These are phyloP conservation scores for Camelina laxa DNA, from an alignment of 345 rosid species.

Conservation along the genomic window DNA sequence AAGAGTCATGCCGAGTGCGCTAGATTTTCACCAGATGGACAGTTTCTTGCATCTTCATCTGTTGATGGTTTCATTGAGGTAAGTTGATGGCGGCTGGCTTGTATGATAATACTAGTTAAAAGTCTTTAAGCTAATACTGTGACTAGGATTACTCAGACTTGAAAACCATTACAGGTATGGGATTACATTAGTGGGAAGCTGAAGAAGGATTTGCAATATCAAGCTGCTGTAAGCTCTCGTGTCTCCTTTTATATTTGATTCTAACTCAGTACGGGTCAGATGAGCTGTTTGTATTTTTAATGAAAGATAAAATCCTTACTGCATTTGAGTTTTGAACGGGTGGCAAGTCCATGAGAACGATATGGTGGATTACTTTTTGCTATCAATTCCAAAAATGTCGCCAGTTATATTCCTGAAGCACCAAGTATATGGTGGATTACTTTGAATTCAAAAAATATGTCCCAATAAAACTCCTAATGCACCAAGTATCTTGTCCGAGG, in stretches of 20 bases:
- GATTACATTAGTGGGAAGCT: slow-evolving; percentile 97
- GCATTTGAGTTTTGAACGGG: slow-evolving; percentile 7
- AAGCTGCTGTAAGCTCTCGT: slow-evolving; percentile 78
- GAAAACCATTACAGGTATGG: slow-evolving; percentile 71
- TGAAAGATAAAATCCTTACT: neutral
- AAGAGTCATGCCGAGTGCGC: slow-evolving; percentile 98
- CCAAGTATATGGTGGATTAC: slow-evolving; percentile 1
- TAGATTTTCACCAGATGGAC: slow-evolving; percentile 96
- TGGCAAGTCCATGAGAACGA: slow-evolving; percentile 9
- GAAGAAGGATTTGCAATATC: slow-evolving; percentile 97
- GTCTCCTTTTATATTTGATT: slow-evolving; percentile 18
- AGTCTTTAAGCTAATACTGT: slow-evolving; percentile 16
- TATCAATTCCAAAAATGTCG: neutral
- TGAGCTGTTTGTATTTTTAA: slow-evolving; percentile 20
- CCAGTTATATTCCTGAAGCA: slow-evolving; percentile 10
- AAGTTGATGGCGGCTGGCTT: slow-evolving; percentile 14
- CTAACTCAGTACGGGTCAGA: neutral
- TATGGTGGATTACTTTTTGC: slow-evolving; percentile 10
- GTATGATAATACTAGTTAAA: slow-evolving; percentile 12
- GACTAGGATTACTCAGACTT: slow-evolving; percentile 38
- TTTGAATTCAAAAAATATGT: neutral
- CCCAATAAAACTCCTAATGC: neutral
- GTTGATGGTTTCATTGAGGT: slow-evolving; percentile 99
- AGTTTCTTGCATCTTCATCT: slow-evolving; percentile 91
- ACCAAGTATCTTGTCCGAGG: slow-evolving; percentile 22